Base-by-base conservation (phyloP, 495 filamentous ascomycete species). In the Melanomma pulvis-pyrius region DNA sequence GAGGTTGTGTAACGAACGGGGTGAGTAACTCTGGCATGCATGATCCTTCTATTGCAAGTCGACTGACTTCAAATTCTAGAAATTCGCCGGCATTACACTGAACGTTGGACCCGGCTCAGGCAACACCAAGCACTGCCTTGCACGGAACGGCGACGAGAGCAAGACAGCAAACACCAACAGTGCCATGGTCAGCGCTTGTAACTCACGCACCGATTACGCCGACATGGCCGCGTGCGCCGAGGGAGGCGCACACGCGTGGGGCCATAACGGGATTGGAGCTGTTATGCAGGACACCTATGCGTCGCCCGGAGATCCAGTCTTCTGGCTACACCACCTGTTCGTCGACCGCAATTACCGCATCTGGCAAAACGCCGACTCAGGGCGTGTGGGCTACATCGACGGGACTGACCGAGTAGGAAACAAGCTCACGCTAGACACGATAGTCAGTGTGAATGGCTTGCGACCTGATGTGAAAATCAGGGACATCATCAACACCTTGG, bases 301-400 rank as follows among this genome's bases (percentile, higher is more conserved):
- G 22, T 85, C 81, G 29, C 82, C 87, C 6, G 83, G 83, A 7
- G 89, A 91, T 65, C 88, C 88, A 12, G 82, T 79, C 19, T 91
- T 91, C 75, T 91, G 78, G 70, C 80, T 87, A 21, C 88, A 90
- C 73, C 88, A 92, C 73, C 83, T 79, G 9, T 83, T 85, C 79
- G 82, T 92, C 57, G 89, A 92, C 74, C 83, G 84, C 47, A 74
- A 86, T 8, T 91, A 82, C 79, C 87, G 85, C 81, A 84, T 87
- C 36, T 91, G 89, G 88, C 87, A 91, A 77, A 82, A 79, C 65
- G 46, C 26, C 8, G 59, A 63, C 34, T 1, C 28, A 1, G 36
- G 26, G 3, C 65, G 65, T 30, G 9, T 36, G 3, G 19, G 6
- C 4, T 52, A 39, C 22, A 41, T 68, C 34, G 32, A 59, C 29